A percentile compares a stretch with the other conserved stretches of the same genome.
These are phyloP conservation scores for Aspergillus indologenus DNA, from an alignment of 495 filamentous ascomycete species.

Conservation along the genomic window DNA sequence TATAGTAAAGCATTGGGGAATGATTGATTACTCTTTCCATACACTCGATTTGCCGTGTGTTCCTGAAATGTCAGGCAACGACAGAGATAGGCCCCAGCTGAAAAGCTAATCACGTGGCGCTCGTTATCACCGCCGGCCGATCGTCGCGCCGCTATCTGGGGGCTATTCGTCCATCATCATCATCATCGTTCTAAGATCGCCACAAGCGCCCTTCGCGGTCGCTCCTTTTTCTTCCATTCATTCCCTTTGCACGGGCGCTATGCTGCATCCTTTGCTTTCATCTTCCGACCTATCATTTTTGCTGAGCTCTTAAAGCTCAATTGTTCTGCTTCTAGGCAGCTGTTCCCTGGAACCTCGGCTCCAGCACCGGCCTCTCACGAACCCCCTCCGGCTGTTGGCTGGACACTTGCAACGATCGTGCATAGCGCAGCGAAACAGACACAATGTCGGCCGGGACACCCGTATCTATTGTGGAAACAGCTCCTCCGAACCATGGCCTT, in stretches of 20 bases:
- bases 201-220: conserved; percentile 8
- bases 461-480: conserved; percentile 31
- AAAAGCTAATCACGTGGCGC: conserved; percentile 3
- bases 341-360: conserved; percentile 10
- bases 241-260: conserved; percentile 14
- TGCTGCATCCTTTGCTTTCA: conserved; percentile 16
- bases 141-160: conserved; percentile 6
- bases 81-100: neutral
- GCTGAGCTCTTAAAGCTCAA: conserved; percentile 23
- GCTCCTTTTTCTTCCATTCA: neutral
- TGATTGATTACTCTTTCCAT: neutral
- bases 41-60: neutral
- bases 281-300: conserved; percentile 15
- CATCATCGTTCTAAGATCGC: conserved; percentile 1
- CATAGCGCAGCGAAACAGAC: conserved; percentile 7
- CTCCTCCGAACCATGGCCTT: conserved; percentile 29
- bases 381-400: neutral
- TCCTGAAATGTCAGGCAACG: neutral
- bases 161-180: neutral
- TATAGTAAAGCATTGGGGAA: neutral
- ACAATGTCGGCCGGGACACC: conserved; percentile 41
- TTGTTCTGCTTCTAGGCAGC: conserved; percentile 15
- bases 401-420: neutral
- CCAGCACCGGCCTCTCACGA: conserved; percentile 13
- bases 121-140: conserved; percentile 15